Base-by-base conservation (phyloP, 148 eudicot genomes). In the Rhododendron mucronatum region DNA sequence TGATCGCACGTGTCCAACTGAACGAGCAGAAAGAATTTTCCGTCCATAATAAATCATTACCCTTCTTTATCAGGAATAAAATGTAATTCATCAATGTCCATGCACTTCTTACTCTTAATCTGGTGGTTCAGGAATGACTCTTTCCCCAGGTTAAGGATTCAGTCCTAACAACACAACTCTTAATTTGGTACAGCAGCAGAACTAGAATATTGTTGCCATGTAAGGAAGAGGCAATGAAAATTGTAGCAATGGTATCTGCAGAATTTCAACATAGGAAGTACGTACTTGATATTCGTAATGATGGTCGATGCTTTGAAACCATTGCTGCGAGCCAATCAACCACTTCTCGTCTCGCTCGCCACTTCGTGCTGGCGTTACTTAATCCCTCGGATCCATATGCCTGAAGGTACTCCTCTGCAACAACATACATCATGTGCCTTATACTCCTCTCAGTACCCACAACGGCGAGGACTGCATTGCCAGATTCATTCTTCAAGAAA, bases 361-460 rank as follows among this genome's bases (percentile, higher is more conserved):
- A 91, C 76, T 88, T 90, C 14, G 85, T 90, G 61, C 84, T 73
- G 41, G 84, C 28, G 5, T 80, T 47, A 23, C 88, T 84, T 16
- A 15, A 28, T 85, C 81, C 45, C 12, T 79, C 47, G 15, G 84
- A 77, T 26, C 91, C 92, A 82, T 73, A 90, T 1, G 85, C 84
- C 44, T 87, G 55, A 16, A 90, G 53, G 71, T 84, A 91, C n/a
- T 85, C 88, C n/a, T 91, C 87, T 0, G 93, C 57, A 77, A 90
- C 90, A 59, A 82, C 82, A 89, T 91, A 93, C 1, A 87, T 48
- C 90, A 93, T 90, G 86, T 93, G 92, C 71, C 92, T 84, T 15
- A 86, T 12, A 73, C 95, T 90, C 74, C 90, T 90, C 85, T 93
- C 93, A 23, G 86, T 91, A 15, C 95, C 93, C 86, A 87, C 89